Evolutionary conservation across 2,329 filamentous ascomycete species (phyloP).

Genomic region (Exophiala sp.): DNA sequence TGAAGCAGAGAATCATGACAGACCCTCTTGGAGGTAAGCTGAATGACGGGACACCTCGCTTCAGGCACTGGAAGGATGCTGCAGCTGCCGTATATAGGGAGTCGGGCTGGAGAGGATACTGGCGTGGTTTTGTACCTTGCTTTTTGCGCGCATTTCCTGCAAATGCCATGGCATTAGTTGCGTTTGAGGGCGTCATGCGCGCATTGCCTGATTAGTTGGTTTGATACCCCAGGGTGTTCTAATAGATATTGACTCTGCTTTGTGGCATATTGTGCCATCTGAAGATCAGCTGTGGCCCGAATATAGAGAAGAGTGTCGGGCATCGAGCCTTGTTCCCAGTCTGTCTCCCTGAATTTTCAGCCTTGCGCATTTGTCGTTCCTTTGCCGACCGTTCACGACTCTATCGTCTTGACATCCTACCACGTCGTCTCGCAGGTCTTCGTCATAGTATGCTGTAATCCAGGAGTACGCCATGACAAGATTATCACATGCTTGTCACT

Average conservation of each 20-base stretch:
- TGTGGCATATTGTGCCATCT: no score
- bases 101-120: constrained; percentile 74
- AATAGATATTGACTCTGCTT: neutral
- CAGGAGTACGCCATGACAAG: neutral
- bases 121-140: constrained; percentile 89
- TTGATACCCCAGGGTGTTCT: neutral
- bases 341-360: neutral
- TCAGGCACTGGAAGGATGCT: constrained; percentile 74
- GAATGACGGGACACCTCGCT: constrained; percentile 64
- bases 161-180: constrained; percentile 88
- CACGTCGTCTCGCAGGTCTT: no score
- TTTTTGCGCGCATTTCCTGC: constrained; percentile 92
- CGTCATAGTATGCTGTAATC: neutral
- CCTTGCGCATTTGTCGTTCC: no score
- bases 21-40: constrained; percentile 74
- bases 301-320: no score
- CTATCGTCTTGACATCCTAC: no score
- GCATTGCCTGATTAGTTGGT: constrained; percentile 35
- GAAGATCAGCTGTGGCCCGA: neutral
- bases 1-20: constrained; percentile 97
- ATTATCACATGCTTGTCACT: neutral
- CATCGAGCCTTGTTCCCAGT: neutral
- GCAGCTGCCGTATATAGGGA: constrained; percentile 73
- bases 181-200: constrained; percentile 90
- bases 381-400: no score